These are phyloP conservation scores for Scopulariopsis brevicaulis DNA, from an alignment of 2,329 filamentous ascomycete genomes.

Conservation along the genomic window DNA sequence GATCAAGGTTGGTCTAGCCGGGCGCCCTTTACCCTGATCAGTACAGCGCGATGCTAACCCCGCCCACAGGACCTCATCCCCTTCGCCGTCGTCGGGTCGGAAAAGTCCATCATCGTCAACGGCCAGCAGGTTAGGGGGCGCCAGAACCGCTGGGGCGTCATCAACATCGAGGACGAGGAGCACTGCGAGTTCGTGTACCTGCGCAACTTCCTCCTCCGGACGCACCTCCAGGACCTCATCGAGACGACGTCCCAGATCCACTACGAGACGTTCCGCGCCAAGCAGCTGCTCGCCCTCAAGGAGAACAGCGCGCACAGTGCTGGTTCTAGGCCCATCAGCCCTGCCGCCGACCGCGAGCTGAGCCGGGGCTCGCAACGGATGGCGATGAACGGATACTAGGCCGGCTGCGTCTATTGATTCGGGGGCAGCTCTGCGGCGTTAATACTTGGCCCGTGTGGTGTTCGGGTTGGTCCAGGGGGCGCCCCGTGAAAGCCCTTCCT, in stretches of 20 bases:
- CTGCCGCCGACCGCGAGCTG: slow-evolving; percentile 85
- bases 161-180: slow-evolving; percentile 98
- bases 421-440: background rate
- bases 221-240: slow-evolving; percentile 96
- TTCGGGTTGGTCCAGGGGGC: no score
- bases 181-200: slow-evolving; percentile 99
- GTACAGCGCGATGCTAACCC: background rate
- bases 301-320: slow-evolving; percentile 92
- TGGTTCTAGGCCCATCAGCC: slow-evolving; percentile 82
- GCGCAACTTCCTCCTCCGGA: slow-evolving; percentile 95
- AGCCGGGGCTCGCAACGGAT: slow-evolving; percentile 95
- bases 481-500: background rate
- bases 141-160: slow-evolving; percentile 98
- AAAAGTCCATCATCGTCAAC: slow-evolving; percentile 95
- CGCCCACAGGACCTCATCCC: slow-evolving; percentile 68
- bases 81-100: slow-evolving; percentile 94
- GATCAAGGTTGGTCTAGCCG: slow-evolving; percentile 65
- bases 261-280: slow-evolving; percentile 99
- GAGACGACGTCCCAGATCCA: slow-evolving; percentile 99
- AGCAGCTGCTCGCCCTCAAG: slow-evolving; percentile 95
- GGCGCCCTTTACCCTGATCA: background rate
- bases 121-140: slow-evolving; percentile 95
- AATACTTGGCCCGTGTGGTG: background rate
- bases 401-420: background rate
- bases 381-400: slow-evolving; percentile 98